Conservation (phyloP, 2,329 filamentous ascomycete genomes). For the Xylariaceae sp. region DNA sequence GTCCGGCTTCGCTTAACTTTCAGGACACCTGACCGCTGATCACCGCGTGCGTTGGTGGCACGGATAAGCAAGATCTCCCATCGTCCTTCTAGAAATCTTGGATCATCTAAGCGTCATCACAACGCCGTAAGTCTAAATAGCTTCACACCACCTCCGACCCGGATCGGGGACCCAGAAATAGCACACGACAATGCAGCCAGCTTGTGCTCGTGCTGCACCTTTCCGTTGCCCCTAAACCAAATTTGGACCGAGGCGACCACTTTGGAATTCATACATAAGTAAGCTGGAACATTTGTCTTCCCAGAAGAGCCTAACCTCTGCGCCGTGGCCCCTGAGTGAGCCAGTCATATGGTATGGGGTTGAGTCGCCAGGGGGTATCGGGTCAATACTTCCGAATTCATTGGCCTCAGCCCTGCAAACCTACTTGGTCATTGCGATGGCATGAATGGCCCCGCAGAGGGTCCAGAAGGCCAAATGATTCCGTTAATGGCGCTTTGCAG, state of each 20-base stretch:
- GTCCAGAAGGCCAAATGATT: slow-evolving; percentile 14
- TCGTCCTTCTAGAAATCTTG: slow-evolving; percentile 26
- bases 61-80: slow-evolving; percentile 23
- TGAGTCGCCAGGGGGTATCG: slow-evolving; percentile 22
- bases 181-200: slow-evolving; percentile 15
- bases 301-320: slow-evolving; percentile 1
- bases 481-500: slow-evolving; percentile 20
- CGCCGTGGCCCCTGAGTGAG: slow-evolving; percentile 10
- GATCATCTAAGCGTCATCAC: slow-evolving; percentile 29
- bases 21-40: slow-evolving; percentile 28
- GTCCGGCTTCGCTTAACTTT: slow-evolving; percentile 12
- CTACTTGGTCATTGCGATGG: slow-evolving; percentile 14
- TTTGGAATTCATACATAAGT: slow-evolving; percentile 6
- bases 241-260: slow-evolving; percentile 23
- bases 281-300: slow-evolving; percentile 13
- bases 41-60: slow-evolving; percentile 18
- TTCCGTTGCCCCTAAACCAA: slow-evolving; percentile 25
- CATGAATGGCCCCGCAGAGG: slow-evolving; percentile 9
- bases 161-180: slow-evolving; percentile 18
- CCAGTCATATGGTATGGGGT: slow-evolving; percentile 24
- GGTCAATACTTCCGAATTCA: slow-evolving; percentile 21
- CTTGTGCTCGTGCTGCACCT: slow-evolving; percentile 23
- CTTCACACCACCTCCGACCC: slow-evolving; percentile 10
- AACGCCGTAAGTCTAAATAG: slow-evolving; percentile 23
- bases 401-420: slow-evolving; percentile 24